Percentiles rank a stretch among this genome's conserved stretches.
Evolutionary conservation across 441 rosid genomes (phyloP).

Genomic region (Kokia cookei): DNA sequence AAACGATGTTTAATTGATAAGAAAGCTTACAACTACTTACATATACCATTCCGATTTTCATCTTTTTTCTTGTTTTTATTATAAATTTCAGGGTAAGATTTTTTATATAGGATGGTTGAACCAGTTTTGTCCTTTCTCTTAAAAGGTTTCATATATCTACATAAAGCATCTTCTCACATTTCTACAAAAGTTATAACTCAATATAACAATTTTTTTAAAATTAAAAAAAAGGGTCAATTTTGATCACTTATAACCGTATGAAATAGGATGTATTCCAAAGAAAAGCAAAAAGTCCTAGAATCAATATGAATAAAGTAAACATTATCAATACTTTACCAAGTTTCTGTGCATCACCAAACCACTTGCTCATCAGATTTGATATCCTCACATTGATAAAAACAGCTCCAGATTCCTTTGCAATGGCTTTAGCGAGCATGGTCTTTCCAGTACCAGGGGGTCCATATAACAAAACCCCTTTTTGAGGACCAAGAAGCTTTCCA

Average conservation of each 20-base stretch:
- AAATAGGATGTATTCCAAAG: background rate
- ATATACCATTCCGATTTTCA: background rate
- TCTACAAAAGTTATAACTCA: background rate
- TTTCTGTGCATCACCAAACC: slow-evolving; percentile 99
- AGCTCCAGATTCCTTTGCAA: slow-evolving; percentile 94
- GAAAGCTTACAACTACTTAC: background rate
- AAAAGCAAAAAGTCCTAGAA: background rate
- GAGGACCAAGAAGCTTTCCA: slow-evolving; percentile 93
- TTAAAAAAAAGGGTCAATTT: background rate
- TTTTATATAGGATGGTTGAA: background rate
- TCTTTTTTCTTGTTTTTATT: background rate
- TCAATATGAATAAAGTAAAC: background rate
- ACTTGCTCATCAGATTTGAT: slow-evolving; percentile 93
- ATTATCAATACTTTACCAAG: slow-evolving; percentile 54
- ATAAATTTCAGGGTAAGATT: background rate
- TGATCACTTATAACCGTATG: background rate
- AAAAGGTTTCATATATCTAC: background rate
- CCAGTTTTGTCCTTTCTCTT: background rate
- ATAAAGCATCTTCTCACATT: background rate
- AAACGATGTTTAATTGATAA: background rate
- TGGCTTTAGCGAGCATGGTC: slow-evolving; percentile 99
- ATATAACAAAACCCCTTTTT: slow-evolving; percentile 86
- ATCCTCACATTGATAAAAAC: slow-evolving; percentile 85
- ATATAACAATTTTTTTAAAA: background rate
- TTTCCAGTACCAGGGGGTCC: slow-evolving; percentile 99